These are phyloP conservation scores for Lactifluus volemus DNA, from an alignment of 768 basidiomycete species.

Conservation along the genomic window DNA sequence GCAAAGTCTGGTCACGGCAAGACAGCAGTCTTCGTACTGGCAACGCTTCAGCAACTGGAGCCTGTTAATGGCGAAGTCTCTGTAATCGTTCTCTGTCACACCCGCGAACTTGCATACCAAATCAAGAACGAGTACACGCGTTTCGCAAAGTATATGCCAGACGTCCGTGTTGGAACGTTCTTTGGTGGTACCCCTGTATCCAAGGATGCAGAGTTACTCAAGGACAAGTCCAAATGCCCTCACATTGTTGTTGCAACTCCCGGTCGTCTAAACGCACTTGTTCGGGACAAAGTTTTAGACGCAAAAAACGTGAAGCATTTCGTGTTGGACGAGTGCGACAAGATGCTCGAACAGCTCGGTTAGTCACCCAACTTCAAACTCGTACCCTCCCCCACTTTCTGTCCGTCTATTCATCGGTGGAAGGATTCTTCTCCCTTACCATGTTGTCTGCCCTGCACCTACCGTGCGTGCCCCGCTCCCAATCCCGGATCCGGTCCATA, in stretches of 20 bases:
- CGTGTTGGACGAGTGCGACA: conserved; percentile 99
- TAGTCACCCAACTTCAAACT: conserved; percentile 86
- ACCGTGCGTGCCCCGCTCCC: conserved; percentile 13
- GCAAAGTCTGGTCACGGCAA: conserved; percentile 99
- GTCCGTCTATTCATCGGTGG: conserved; percentile 22
- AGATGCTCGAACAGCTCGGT: conserved; percentile 99
- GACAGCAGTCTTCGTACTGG: conserved; percentile 97
- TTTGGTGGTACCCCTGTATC: conserved; percentile 94
- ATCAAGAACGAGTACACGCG: conserved; percentile 99
- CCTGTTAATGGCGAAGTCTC: conserved; percentile 97
- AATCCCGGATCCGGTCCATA: conserved; percentile 21
- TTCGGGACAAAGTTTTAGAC: conserved; percentile 91
- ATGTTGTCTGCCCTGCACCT: conserved; percentile 31
- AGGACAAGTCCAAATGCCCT: conserved; percentile 95
- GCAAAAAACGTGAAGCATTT: conserved; percentile 98
- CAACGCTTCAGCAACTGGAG: conserved; percentile 95
- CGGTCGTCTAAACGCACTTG: conserved; percentile 91
- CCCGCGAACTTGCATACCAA: conserved; percentile 97
- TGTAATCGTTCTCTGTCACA: conserved; percentile 97
- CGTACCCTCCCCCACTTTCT: conserved; percentile 28
- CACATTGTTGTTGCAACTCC: conserved; percentile 99
- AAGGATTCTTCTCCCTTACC: conserved; percentile 40
- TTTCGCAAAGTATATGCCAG: conserved; percentile 99
- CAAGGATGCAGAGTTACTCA: conserved; percentile 89
- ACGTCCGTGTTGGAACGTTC: conserved; percentile 94